A percentile compares a stretch with the other conserved stretches of the same genome.
phyloP scores from a whole-genome alignment of 371 early-diverging fungal genomes.

The Mucor ambiguus region DNA sequence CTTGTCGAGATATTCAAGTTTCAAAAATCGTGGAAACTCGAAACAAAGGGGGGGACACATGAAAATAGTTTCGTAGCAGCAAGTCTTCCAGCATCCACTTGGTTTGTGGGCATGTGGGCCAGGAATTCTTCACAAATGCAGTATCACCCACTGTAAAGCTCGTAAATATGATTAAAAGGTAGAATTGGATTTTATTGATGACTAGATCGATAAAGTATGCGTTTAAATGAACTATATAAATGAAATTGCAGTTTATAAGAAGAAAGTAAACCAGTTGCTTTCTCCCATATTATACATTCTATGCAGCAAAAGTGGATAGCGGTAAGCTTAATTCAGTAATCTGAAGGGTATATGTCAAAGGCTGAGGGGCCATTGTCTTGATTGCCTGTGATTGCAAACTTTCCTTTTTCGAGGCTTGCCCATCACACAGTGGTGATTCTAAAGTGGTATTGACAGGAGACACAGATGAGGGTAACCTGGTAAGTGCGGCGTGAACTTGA shows the following conservation, averaged over 20 bases:
- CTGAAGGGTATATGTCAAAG: conserved; percentile 45
- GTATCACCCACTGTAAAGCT: no score
- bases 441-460: not conserved
- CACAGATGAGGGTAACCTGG: conserved; percentile 20
- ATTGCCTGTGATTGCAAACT: conserved; percentile 5
- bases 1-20: no score
- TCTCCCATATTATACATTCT: not conserved
- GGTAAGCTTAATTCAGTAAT: conserved; percentile 48
- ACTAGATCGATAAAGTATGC: no score
- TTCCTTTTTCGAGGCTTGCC: conserved; percentile 17
- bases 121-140: no score
- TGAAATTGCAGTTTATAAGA: not conserved
- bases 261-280: not conserved
- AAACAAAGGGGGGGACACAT: no score
- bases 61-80: no score
- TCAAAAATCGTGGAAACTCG: no score
- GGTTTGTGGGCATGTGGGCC: no score
- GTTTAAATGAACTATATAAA: not conserved
- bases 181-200: not conserved
- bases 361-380: conserved; percentile 34
- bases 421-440: not conserved
- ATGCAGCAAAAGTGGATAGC: conserved; percentile 43
- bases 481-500: conserved; percentile 41
- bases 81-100: no score
- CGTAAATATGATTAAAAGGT: no score